phyloP scores from a whole-genome alignment of 2,329 filamentous ascomycete genomes.

The Fusarium palustre region DNA sequence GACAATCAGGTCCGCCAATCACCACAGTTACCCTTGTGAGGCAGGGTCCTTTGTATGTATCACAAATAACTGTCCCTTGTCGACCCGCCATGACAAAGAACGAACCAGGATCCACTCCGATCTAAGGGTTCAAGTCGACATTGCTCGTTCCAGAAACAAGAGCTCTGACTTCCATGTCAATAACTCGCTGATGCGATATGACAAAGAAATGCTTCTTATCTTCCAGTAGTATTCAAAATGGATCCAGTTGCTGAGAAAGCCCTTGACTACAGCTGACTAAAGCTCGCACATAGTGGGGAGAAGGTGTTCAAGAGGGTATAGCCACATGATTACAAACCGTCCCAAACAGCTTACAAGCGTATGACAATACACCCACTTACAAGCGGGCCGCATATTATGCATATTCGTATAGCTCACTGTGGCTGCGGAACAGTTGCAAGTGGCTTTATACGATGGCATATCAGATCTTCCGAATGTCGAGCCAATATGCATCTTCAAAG shows the following conservation, averaged over 20 bases:
- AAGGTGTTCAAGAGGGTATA: conserved; percentile 5
- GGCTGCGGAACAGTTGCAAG: background rate
- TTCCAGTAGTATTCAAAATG: background rate
- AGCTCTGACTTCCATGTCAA: background rate
- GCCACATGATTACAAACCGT: conserved; percentile 31
- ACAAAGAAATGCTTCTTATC: background rate
- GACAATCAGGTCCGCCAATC: background rate
- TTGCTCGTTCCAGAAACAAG: background rate
- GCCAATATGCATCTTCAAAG: background rate
- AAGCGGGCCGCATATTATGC: conserved; percentile 10
- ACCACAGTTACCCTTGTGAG: background rate
- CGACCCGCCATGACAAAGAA: conserved; percentile 1
- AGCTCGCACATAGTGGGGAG: conserved; percentile 7
- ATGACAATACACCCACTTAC: conserved; percentile 11
- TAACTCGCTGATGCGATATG: background rate
- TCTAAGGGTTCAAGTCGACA: background rate
- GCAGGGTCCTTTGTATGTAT: background rate
- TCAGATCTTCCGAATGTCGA: background rate
- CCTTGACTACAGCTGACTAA: conserved; percentile 33
- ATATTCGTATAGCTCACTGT: conserved; percentile 10
- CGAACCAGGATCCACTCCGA: background rate
- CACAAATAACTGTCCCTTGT: background rate
- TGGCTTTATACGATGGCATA: conserved; percentile 1
- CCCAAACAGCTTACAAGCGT: conserved; percentile 18
- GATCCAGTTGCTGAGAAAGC: conserved; percentile 25